These are phyloP conservation scores for Lachancea fermentati DNA, from an alignment of 805 yeast species.

Conservation along the genomic window DNA sequence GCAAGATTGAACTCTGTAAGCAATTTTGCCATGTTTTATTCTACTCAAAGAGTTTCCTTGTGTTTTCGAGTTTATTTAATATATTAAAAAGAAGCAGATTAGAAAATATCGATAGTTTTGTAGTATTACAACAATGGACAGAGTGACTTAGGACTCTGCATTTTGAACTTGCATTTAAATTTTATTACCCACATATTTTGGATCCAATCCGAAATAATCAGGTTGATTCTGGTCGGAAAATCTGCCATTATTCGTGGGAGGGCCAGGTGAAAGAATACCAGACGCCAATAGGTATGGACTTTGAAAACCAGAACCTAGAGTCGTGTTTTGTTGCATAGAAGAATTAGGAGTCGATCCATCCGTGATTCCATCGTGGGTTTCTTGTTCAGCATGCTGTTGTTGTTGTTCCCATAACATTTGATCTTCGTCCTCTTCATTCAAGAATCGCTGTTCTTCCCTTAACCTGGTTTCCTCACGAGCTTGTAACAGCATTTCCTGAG, in stretches of 20 bases:
- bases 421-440: conserved; percentile 28
- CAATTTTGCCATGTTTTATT: no score
- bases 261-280: conserved; percentile 48
- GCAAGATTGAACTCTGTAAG: conserved; percentile 17
- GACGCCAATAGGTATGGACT: conserved; percentile 67
- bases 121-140: conserved; percentile 5
- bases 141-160: not conserved
- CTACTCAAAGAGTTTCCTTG: not conserved
- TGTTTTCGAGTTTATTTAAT: no score
- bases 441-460: conserved; percentile 40
- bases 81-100: not conserved
- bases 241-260: conserved; percentile 4
- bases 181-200: conserved; percentile 7
- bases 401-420: conserved; percentile 30
- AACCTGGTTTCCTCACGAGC: conserved; percentile 69
- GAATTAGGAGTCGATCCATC: conserved; percentile 9
- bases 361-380: conserved; percentile 7
- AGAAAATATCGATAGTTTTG: not conserved
- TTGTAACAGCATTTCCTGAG: conserved; percentile 77
- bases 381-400: conserved; percentile 18
- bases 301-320: conserved; percentile 45
- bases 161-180: conserved; percentile 6
- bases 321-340: conserved; percentile 14
- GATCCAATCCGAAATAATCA: conserved; percentile 12
- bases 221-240: conserved; percentile 3